Conservation (phyloP, 441 rosid genomes). For the Corymbia citriodora region DNA sequence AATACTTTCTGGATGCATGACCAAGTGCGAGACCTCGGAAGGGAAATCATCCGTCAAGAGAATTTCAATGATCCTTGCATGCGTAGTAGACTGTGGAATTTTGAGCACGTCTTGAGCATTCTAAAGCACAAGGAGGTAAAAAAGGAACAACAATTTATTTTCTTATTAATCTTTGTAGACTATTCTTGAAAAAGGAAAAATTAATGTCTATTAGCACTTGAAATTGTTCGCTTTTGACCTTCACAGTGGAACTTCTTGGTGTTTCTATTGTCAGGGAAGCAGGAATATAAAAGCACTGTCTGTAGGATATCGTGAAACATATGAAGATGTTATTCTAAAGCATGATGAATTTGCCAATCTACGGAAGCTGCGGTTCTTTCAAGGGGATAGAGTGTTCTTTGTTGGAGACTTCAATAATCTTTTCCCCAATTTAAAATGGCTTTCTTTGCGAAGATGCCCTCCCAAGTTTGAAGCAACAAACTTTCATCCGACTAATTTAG, state of each 20-base stretch:
- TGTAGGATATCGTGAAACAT: accelerated
- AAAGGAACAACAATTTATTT: background rate
- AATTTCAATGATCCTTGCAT: accelerated
- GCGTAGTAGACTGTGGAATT: background rate
- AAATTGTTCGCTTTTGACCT: background rate
- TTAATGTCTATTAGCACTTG: background rate
- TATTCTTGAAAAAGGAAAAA: background rate
- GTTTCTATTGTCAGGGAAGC: background rate
- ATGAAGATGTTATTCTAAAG: too few species aligned
- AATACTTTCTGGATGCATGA: background rate
- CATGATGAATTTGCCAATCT: accelerated
- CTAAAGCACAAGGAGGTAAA: background rate
- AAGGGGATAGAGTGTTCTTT: too few species aligned
- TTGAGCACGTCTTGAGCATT: accelerated
- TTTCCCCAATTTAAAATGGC: too few species aligned
- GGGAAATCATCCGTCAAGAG: background rate
- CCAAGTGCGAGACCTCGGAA: background rate
- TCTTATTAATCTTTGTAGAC: background rate
- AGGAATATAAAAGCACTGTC: background rate
- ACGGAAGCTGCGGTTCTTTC: too few species aligned
- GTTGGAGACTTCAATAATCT: too few species aligned
- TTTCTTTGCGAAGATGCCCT: too few species aligned
- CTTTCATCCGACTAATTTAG: too few species aligned
- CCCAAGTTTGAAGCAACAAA: too few species aligned
- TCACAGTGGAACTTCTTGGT: background rate